Base-by-base conservation (phyloP, 2,329 filamentous ascomycete genomes). In the Verticillium tricorpus region DNA sequence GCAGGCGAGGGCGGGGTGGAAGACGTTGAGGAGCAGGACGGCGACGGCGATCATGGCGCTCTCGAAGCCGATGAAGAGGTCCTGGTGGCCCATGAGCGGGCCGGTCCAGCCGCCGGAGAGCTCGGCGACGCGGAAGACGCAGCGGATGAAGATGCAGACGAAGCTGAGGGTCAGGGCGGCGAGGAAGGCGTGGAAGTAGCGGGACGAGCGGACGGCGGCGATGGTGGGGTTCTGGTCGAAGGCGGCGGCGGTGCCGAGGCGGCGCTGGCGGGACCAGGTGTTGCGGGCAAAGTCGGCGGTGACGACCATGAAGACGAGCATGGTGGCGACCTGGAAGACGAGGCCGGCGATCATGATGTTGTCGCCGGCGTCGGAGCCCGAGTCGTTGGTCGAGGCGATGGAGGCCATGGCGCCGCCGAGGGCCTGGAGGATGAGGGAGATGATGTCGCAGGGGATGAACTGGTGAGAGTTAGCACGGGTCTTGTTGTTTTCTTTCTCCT, bases 321-420 rank as follows among this genome's bases (percentile, higher is more conserved):
- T 76, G 5, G 83, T 85, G 63, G 80, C 72, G 54, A 89, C 86
- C 68, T 90, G 87, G 70, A 83, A 85, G 19, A 78, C 71, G 0
- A 89, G 80, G 35, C 88, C 88, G 5, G 85, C 85, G n/a, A 90
- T 79, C 81, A 87, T 87, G 73, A 89, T 82, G 69, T 89, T 76
- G 64, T 83, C 80, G n/a, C 85, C 87, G 0, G 69, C 66, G 1
- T 74, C 64, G 15, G 75, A 66, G 17, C 70, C 69, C 6, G 74
- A 60, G 55, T 75, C 66, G 59, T 77, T 70, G 57, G 77, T 73
- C 32, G 71, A 72, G 58, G 79, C 76, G 14, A 76, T 70, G 8
- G 80, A 76, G 28, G 82, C 79, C 60, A 88, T 69, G 32, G 76
- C 85, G n/a, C 85, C 87, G 54, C 87, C 87, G 0, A 78, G 75